Percentiles rank a stretch among this genome's conserved stretches.
Conservation (phyloP, 495 filamentous ascomycete species). For the Penicillium soppii region DNA sequence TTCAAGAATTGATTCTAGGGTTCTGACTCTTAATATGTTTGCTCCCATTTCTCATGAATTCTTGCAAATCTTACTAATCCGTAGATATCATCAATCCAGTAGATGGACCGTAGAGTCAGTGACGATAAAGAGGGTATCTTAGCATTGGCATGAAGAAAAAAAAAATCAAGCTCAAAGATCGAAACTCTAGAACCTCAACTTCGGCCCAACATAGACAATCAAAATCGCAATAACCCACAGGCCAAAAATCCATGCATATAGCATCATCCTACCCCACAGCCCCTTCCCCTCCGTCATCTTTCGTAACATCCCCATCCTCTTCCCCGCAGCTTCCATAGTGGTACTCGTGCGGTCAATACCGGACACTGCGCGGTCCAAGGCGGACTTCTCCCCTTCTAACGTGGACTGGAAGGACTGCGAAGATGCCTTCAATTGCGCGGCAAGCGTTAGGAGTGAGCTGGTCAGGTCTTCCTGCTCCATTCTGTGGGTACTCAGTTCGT, state of each 20-base stretch:
- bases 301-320: slow-evolving; percentile 69
- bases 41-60: not conserved
- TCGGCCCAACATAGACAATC: slow-evolving; percentile 79
- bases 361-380: slow-evolving; percentile 66
- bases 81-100: too few species aligned
- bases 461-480: slow-evolving; percentile 84
- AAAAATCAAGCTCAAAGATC: not conserved
- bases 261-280: slow-evolving; percentile 80
- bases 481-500: slow-evolving; percentile 69
- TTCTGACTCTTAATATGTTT: slow-evolving; percentile 20
- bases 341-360: slow-evolving; percentile 73
- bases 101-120: not conserved
- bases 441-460: slow-evolving; percentile 72
- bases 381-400: slow-evolving; percentile 69
- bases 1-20: slow-evolving; percentile 34
- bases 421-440: slow-evolving; percentile 72
- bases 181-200: slow-evolving; percentile 68
- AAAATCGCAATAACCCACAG: slow-evolving; percentile 71
- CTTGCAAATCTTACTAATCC: too few species aligned
- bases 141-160: slow-evolving; percentile 8
- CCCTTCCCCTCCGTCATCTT: slow-evolving; percentile 81
- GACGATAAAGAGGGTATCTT: slow-evolving; percentile 3
- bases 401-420: slow-evolving; percentile 66
- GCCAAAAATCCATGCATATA: slow-evolving; percentile 80
- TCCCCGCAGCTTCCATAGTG: slow-evolving; percentile 71